Evolutionary conservation across 768 basidiomycete species (phyloP), one percentile per base, ranked within the genome.

Genomic region (Paxillus rubicundulus): DNA sequence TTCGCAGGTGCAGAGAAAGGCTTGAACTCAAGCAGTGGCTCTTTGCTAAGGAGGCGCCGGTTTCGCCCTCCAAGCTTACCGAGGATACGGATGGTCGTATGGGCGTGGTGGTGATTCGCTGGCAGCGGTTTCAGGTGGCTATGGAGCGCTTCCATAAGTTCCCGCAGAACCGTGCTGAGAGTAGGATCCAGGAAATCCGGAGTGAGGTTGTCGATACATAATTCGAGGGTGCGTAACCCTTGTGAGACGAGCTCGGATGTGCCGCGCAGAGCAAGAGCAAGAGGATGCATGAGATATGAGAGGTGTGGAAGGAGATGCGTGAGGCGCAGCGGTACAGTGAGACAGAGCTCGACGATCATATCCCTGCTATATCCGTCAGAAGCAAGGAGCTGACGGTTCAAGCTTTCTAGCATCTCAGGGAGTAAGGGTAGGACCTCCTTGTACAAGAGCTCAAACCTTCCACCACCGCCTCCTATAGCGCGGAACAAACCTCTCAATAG

Each of bases 181-280:
- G 93, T 95, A 3, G 97, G 97, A 62, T 98, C 96, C 27, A 99
- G 80, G 75, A 98, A 98, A 70, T 98, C 97, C 2, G 93, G 92
- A 0, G 93, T 97, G 24, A 99, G 80, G 66, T 98, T 99, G 74
- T 99, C 97, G 63, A 98, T 96, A 72, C 96, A 98, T n/a, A 99
- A 78, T 69, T 99, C 97, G 53, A 99, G 81, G 0, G 97, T 99
- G 6, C 97, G 83, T 21, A 99, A 75, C 41, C 97, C 97, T 74
- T 99, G 97, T 20, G 92, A 87, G 49, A 98, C 89, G 42, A 97
- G 82, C 49, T 99, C 97, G 6, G 86, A 82, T 36, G 82, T 84
- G 34, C 94, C 94, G 46, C 87, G 83, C 47, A 99, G 74, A 8
- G 97, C 94, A 45, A 95, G 77, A 2, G 95, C 93, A 27, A 99